A percentile compares a stretch with the other conserved stretches of the same genome.
phyloP scores from a whole-genome alignment of 1,284 basidiomycete genomes.

The Boletus semigastroideus region DNA sequence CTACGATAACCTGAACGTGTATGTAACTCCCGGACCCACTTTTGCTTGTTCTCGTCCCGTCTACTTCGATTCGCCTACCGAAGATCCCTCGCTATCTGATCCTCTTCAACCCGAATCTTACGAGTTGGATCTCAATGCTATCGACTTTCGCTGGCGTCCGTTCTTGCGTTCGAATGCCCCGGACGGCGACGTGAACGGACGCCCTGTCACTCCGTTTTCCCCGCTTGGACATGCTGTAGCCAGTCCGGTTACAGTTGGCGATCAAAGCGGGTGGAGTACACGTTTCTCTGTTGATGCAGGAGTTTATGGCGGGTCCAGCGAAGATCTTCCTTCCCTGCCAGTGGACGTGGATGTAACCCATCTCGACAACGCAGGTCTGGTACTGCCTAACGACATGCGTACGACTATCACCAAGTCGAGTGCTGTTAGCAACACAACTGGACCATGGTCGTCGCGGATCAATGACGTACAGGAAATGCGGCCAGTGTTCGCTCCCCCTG shows the following conservation, averaged over 20 bases:
- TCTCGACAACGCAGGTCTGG: slow-evolving; percentile 2
- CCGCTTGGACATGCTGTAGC: slow-evolving; percentile 4
- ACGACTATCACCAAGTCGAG: background rate
- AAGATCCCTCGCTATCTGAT: slow-evolving; percentile 47
- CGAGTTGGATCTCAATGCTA: slow-evolving; percentile 36
- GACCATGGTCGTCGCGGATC: slow-evolving; percentile 13
- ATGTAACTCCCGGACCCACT: slow-evolving; percentile 33
- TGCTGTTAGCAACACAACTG: slow-evolving; percentile 1
- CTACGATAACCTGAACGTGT: slow-evolving; percentile 20
- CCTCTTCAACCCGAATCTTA: slow-evolving; percentile 36
- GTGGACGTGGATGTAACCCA: slow-evolving; percentile 11
- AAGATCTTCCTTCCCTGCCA: slow-evolving; percentile 13
- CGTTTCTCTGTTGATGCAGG: slow-evolving; percentile 12
- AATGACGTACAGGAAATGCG: slow-evolving; percentile 13
- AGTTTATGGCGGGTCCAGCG: slow-evolving; percentile 8
- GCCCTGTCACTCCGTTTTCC: background rate
- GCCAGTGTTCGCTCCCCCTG: slow-evolving; percentile 41
- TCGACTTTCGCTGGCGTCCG: slow-evolving; percentile 59
- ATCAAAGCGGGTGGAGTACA: slow-evolving; percentile 20
- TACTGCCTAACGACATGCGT: slow-evolving; percentile 10
- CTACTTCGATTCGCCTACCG: slow-evolving; percentile 54
- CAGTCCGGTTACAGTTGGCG: slow-evolving; percentile 4
- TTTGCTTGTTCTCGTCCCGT: slow-evolving; percentile 33
- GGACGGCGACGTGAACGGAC: slow-evolving; percentile 4
- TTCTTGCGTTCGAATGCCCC: slow-evolving; percentile 25